Conservation (phyloP, 2,329 filamentous ascomycete species). For the Ophiostoma tasmaniense region DNA sequence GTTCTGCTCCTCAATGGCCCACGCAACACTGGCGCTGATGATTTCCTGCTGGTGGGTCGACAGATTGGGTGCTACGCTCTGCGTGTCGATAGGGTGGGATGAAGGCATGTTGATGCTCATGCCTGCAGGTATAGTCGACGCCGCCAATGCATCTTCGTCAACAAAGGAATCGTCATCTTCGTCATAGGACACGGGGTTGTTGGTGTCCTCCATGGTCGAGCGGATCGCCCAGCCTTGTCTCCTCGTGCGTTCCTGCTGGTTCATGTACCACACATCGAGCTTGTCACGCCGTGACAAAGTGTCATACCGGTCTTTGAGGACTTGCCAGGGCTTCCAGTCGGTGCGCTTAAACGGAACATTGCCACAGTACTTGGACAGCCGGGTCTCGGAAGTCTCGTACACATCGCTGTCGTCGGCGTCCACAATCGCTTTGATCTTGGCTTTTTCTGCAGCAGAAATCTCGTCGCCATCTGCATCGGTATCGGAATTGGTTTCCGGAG, state of each 20-base stretch:
- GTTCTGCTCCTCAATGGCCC: conserved; percentile 21
- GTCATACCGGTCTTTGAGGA: conserved; percentile 37
- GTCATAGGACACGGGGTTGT: conserved; percentile 1
- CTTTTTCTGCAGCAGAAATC: neutral
- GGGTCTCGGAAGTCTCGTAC: conserved; percentile 25
- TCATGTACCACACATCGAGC: conserved; percentile 30
- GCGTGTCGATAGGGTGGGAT: neutral
- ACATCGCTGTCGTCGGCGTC: neutral
- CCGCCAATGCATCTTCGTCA: neutral
- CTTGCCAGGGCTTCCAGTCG: conserved; percentile 39
- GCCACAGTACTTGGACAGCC: conserved; percentile 24
- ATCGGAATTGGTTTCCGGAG: neutral
- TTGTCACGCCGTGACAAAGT: conserved; percentile 31
- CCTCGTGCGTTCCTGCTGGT: conserved; percentile 23
- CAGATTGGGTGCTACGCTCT: neutral
- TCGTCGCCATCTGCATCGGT: neutral
- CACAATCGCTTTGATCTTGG: neutral
- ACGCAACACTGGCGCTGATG: conserved; percentile 17
- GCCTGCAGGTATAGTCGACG: neutral
- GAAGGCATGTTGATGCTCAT: no score
- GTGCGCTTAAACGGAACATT: conserved; percentile 27
- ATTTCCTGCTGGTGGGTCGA: conserved; percentile 14
- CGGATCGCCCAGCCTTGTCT: conserved; percentile 19
- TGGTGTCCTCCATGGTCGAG: conserved; percentile 27
- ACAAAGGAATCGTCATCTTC: conserved; percentile 29